phyloP scores from a whole-genome alignment of 2,329 filamentous ascomycete genomes.

The Diplodia seriata region DNA sequence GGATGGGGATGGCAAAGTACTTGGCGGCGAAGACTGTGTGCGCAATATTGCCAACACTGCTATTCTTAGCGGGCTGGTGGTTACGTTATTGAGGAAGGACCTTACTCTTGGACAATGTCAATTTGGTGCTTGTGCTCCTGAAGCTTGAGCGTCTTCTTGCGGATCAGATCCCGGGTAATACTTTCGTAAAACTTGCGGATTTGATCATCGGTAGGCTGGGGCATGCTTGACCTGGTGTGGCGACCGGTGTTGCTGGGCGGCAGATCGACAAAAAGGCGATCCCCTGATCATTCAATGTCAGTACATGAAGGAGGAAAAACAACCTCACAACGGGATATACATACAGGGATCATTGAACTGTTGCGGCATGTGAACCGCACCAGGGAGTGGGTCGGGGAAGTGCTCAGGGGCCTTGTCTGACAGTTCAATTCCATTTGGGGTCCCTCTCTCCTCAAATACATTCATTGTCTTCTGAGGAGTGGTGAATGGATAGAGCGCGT shows the following conservation, averaged over 20 bases:
- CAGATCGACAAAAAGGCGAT: neutral
- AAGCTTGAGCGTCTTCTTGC: conserved; percentile 41
- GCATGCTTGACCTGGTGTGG: conserved; percentile 34
- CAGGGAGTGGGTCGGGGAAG: neutral
- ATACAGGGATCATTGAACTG: neutral
- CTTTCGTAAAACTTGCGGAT: conserved; percentile 38
- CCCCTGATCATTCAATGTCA: neutral
- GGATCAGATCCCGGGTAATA: conserved; percentile 40
- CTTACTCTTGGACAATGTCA: conserved; percentile 38
- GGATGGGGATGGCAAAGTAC: conserved; percentile 41
- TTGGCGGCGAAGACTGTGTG: conserved; percentile 42
- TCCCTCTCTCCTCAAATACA: conserved; percentile 33
- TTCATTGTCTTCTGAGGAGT: conserved; percentile 35
- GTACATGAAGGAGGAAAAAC: neutral
- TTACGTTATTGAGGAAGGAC: neutral
- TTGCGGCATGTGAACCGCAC: too few species aligned
- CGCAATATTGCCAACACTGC: conserved; percentile 40
- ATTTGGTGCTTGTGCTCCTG: conserved; percentile 42
- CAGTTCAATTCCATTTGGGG: neutral
- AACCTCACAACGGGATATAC: neutral
- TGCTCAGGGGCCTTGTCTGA: neutral
- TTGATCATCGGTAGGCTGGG: conserved; percentile 34
- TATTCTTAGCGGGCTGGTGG: neutral
- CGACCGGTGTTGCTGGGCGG: conserved; percentile 23
- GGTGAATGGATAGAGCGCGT: conserved; percentile 43